phyloP scores from a whole-genome alignment of 2,329 filamentous ascomycete species.

The Fusarium sp. region DNA sequence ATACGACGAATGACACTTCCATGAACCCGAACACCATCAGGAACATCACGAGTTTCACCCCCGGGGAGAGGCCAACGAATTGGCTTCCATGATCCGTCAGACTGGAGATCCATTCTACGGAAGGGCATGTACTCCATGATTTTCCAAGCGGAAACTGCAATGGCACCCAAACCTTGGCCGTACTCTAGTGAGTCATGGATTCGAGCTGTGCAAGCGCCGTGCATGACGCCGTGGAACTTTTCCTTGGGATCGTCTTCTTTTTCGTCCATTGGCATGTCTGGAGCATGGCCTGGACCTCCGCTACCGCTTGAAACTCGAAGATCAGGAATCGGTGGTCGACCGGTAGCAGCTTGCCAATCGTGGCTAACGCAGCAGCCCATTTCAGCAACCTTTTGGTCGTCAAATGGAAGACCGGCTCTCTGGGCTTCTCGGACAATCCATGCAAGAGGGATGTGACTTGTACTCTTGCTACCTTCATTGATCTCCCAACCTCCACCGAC shows the following conservation, averaged over 20 bases:
- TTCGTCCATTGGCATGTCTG: conserved; percentile 37
- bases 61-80: conserved; percentile 84
- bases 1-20: conserved; percentile 79
- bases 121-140: conserved; percentile 87
- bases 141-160: conserved; percentile 75
- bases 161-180: conserved; percentile 64
- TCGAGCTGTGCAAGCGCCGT: conserved; percentile 63
- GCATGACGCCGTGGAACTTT: conserved; percentile 68
- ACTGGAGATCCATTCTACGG: conserved; percentile 79
- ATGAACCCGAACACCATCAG: conserved; percentile 75
- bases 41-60: conserved; percentile 82
- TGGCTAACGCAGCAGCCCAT: conserved; percentile 65
- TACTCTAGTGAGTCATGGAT: conserved; percentile 80
- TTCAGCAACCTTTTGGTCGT: conserved; percentile 72
- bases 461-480: conserved; percentile 65
- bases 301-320: conserved; percentile 45
- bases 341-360: conserved; percentile 8
- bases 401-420: conserved; percentile 75
- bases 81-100: conserved; percentile 80
- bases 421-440: conserved; percentile 74
- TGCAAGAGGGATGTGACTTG: conserved; percentile 75
- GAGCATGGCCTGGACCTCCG: conserved; percentile 36
- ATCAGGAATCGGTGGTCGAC: conserved; percentile 45
- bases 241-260: conserved; percentile 37
- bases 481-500: conserved; percentile 81